Base-by-base conservation (phyloP, 2,329 filamentous ascomycete genomes). In the Arthroderma sp. region DNA sequence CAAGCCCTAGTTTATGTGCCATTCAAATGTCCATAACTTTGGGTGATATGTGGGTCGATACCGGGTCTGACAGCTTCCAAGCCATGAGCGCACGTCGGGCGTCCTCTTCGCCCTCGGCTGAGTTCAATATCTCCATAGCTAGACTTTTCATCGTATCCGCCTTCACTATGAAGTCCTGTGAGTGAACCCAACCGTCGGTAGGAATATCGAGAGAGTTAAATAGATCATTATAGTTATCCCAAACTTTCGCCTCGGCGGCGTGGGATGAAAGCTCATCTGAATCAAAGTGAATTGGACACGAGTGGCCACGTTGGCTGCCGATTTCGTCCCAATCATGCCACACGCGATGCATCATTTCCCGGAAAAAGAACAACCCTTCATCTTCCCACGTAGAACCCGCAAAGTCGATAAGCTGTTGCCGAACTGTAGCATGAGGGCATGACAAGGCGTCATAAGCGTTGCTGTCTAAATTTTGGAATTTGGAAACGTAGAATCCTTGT, bases 181-280 rank as follows among this genome's bases (percentile, higher is more conserved):
- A 53, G 57, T 64, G 60, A 56, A 64, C 61, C 62, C 62, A 63
- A 56, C 62, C 61, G 54, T 62, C 62, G 54, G 60, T 41, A 8
- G 61, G 59, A 56, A 64, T 56, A 51, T 53, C 60, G 56, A 64
- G 56, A 47, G 57, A 44, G 49, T 43, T 41, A 44, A 64, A 62
- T 37, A 63, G 47, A 4, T 44, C 57, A 23, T 56, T 61, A 41
- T 57, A 54, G 56, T 60, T 58, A 56, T 62, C 60, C 61, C 59
- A 63, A 49, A 44, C 56, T 31, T 61, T 61, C 38, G 33, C 21
- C 57, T 64, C 60, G 23, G 56, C 60, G 57, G 31, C 52, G 55
- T 64, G 60, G 44, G 59, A 61, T 44, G 60, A 57, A 58, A 64
- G 43, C 31, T 61, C 61, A 59, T 59, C 59, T 23, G 58, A 15